Base-by-base conservation (phyloP, 164 flowering plant species). In the Dillenia suffruticosa region DNA sequence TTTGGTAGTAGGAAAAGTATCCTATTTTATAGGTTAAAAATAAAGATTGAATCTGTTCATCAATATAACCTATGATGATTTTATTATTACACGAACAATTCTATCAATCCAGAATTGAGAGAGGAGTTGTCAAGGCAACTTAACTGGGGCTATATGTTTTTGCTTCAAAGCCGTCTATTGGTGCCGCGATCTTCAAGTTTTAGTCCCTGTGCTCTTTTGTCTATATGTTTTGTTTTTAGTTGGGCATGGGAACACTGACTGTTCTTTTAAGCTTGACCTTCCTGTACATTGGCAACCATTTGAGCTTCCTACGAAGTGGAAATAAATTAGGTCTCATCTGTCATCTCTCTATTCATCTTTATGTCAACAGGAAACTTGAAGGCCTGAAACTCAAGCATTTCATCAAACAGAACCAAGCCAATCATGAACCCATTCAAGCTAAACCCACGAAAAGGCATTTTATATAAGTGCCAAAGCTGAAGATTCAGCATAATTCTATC, bases 151-250 rank as follows among this genome's bases (percentile, higher is more conserved):
- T 85, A 16, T 88, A 87, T 49, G 68, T 90, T 15, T 93, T 93
- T 63, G 96, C 98, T 50, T 93, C 98, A 40, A 89, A 93, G 85
- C 97, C 98, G 0, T 90, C 96, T 0, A 84, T 92, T 62, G 98
- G 98, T 5, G 92, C 98, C 58, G 97, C 98, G 5, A 85, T 92
- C 13, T 74, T 90, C 65, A 81, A 92, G 70, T 78, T 84, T 32
- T 86, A 81, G 62, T 46, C 40, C 19, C 0, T 22, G 10, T 44
- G 26, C 44, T 8, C 52, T 46, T 19, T 15, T 46, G 13, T 49
- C 1, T 22, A 32, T 32, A 32, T 32, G 7, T 32, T 26, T 32
- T 32, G 40, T 32, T 32, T 14, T 10, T 9, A 8, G n/a, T 6
- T 2, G 17, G 40, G 40, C 13, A 44, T 44, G 17, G 4, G 2